phyloP scores from a whole-genome alignment of 2,329 filamentous ascomycete species.

The Microsporum canis region DNA sequence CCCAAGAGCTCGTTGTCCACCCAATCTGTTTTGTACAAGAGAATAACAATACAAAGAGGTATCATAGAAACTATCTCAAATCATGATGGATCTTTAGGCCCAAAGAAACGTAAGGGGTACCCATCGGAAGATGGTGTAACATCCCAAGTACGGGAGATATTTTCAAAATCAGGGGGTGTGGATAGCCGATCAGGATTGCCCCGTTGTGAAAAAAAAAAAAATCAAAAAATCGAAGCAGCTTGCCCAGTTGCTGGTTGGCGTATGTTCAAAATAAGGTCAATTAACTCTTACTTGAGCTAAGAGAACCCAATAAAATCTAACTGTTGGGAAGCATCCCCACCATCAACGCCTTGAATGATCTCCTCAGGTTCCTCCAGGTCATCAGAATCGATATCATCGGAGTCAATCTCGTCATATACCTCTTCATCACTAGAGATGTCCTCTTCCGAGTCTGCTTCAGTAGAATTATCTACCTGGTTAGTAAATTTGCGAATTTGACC shows the following conservation, averaged over 20 bases:
- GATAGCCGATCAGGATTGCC: not conserved
- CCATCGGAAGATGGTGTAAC: not conserved
- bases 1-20: not conserved
- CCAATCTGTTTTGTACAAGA: not conserved
- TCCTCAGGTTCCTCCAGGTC: constrained; percentile 33
- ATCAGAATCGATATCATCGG: constrained; percentile 71
- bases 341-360: constrained; percentile 27
- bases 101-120: not conserved
- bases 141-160: not conserved
- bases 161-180: not conserved
- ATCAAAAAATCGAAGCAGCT: not conserved
- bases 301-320: constrained; percentile 42
- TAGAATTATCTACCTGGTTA: constrained; percentile 26
- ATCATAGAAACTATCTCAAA: not conserved
- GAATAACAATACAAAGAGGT: not conserved
- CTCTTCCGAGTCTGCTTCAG: constrained; percentile 39
- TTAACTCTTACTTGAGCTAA: not conserved
- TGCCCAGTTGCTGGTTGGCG: not conserved
- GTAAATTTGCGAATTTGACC: constrained; percentile 58
- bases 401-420: constrained; percentile 50
- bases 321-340: constrained; percentile 41
- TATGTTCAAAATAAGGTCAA: not conserved
- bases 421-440: constrained; percentile 73
- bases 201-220: not conserved
- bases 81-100: not conserved